phyloP scores from a whole-genome alignment of 768 basidiomycete genomes.

The Russula griseocarnosa region DNA sequence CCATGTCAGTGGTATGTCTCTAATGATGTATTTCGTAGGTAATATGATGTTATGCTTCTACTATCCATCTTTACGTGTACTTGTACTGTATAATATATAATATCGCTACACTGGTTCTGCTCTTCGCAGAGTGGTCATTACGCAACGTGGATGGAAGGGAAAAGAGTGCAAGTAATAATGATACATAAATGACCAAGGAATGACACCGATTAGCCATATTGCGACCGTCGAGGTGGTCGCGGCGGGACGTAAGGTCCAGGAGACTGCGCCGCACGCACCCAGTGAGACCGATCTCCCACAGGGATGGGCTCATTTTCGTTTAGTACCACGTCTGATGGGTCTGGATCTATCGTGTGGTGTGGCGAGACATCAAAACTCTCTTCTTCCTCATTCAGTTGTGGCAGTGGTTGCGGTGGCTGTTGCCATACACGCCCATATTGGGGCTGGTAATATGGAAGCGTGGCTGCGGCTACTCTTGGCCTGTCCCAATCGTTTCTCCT shows the following conservation, averaged over 20 bases:
- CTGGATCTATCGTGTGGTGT: background rate
- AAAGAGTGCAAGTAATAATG: too few species aligned
- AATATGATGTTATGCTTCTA: background rate
- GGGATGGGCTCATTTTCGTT: constrained; percentile 58
- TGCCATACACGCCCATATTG: background rate
- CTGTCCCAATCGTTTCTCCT: too few species aligned
- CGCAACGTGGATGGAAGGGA: background rate
- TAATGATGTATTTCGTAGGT: background rate
- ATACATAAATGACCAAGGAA: background rate
- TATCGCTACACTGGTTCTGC: background rate
- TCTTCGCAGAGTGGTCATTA: background rate
- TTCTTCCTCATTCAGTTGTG: too few species aligned
- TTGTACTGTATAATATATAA: background rate
- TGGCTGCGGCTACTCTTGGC: background rate
- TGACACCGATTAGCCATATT: background rate
- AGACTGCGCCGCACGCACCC: constrained; percentile 30
- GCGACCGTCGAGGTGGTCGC: background rate
- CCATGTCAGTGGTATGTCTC: background rate
- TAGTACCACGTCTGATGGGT: constrained; percentile 32
- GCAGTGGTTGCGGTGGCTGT: background rate
- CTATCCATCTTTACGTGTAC: background rate
- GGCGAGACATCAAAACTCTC: background rate
- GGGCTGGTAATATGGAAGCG: background rate
- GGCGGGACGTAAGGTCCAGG: constrained; percentile 1
- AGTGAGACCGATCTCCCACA: constrained; percentile 44